A percentile compares a stretch with the other conserved stretches of the same genome.
phyloP scores from a whole-genome alignment of 495 filamentous ascomycete species.

The Clohesyomyces aquaticus region DNA sequence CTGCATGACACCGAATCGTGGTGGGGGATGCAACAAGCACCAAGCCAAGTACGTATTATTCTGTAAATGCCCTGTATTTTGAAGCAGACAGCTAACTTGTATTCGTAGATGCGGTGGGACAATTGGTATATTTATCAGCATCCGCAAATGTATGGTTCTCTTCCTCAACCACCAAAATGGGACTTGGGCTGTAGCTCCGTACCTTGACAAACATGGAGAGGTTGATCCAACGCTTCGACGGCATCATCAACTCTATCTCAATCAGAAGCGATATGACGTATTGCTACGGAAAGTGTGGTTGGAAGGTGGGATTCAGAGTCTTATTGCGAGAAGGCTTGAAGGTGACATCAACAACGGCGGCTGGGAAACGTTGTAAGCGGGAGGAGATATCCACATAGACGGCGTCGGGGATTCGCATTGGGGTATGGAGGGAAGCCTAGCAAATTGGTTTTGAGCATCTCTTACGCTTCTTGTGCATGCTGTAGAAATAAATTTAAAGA shows the following conservation, averaged over 20 bases:
- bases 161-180: constrained; percentile 82
- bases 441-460: neutral
- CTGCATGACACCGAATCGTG: constrained; percentile 70
- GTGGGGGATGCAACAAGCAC: constrained; percentile 90
- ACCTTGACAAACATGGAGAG: constrained; percentile 94
- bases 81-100: neutral
- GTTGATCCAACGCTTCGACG: constrained; percentile 81
- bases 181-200: constrained; percentile 84
- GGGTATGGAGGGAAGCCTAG: neutral
- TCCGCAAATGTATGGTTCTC: constrained; percentile 88
- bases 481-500: no score
- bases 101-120: constrained; percentile 76
- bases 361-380: constrained; percentile 73
- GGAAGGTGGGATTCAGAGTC: constrained; percentile 81
- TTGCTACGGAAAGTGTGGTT: constrained; percentile 87
- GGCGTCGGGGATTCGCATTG: neutral
- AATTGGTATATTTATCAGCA: constrained; percentile 91
- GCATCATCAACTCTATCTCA: constrained; percentile 82
- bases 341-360: constrained; percentile 94
- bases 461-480: no score
- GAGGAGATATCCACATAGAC: no score
- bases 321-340: constrained; percentile 86
- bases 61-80: neutral
- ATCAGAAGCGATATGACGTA: constrained; percentile 89
- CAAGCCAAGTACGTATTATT: constrained; percentile 70